Base-by-base conservation (phyloP, 768 basidiomycete genomes). In the Leccinum obscurum region DNA sequence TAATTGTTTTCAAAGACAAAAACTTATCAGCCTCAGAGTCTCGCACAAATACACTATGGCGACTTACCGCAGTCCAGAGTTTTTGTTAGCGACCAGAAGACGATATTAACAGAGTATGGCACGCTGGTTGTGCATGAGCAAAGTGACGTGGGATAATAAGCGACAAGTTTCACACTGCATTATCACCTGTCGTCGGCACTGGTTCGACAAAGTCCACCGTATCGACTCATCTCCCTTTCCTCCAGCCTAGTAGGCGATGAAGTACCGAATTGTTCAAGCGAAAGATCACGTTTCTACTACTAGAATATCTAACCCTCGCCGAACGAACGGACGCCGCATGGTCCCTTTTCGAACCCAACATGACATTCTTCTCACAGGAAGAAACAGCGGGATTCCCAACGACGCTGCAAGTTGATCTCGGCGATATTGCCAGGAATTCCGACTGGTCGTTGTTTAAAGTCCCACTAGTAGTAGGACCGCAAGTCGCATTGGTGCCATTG, bases 81-180 rank as follows among this genome's bases (percentile, higher is more conserved):
- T 54, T 58, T 60, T 55, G 62, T 53, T 24, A 14, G 32, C n/a
- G 39, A 53, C 14, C 28, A 48, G 56, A 55, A 37, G 52, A 56
- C 22, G 34, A 37, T 61, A 41, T 60, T 30, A 65, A 60, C 59
- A 58, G 44, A 17, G 35, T 10, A 35, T 57, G 46, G 50, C 54
- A 7, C 54, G 49, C 39, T 58, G 54, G 55, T n/a, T 20, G 67
- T 35, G 59, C 69, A 72, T 67, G 59, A 56, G 59, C 60, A 58
- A 53, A 51, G 56, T 54, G 61, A 70, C 69, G 70, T 72, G 70
- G 64, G 56, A 63, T 15, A 22, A 8, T 14, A 34, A 48, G 41
- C 13, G 3, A 49, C 49, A 20, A 35, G 28, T 44, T 51, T 62
- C 48, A 15, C 22, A 49, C 48, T 15, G 44, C 44, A 46, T 11